Evolutionary conservation across 441 rosid species (phyloP).

Genomic region (Erodium chrysanthum): DNA sequence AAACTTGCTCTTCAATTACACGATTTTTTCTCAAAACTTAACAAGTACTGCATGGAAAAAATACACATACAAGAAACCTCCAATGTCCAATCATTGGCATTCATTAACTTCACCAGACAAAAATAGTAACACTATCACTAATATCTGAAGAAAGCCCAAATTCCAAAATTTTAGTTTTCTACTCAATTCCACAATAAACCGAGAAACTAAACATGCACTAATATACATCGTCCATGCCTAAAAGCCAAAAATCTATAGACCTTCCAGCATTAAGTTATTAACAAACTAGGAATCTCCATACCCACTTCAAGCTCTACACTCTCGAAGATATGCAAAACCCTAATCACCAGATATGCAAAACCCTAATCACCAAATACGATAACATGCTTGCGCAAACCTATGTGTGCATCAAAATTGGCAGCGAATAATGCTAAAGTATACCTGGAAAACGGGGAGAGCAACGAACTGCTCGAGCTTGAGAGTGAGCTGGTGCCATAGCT

Average conservation of each 20-base stretch:
- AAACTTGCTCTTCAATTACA: background rate
- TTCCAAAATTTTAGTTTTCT: background rate
- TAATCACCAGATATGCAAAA: background rate
- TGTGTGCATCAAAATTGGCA: background rate
- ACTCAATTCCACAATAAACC: background rate
- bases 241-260: background rate
- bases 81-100: background rate
- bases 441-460: slow-evolving; percentile 72
- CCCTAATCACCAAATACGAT: background rate
- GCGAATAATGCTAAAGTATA: slow-evolving; percentile 8
- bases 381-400: background rate
- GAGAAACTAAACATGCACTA: background rate
- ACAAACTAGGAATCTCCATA: background rate
- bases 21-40: background rate
- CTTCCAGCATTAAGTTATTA: background rate
- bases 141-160: background rate
- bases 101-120: background rate
- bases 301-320: background rate
- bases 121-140: background rate
- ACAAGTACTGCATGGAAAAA: background rate
- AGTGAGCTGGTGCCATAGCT: slow-evolving; percentile 98
- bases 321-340: background rate
- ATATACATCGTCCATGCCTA: background rate
- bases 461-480: slow-evolving; percentile 91
- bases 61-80: background rate